phyloP scores from a whole-genome alignment of 768 basidiomycete species.

The Dacryopinax spathularia region DNA sequence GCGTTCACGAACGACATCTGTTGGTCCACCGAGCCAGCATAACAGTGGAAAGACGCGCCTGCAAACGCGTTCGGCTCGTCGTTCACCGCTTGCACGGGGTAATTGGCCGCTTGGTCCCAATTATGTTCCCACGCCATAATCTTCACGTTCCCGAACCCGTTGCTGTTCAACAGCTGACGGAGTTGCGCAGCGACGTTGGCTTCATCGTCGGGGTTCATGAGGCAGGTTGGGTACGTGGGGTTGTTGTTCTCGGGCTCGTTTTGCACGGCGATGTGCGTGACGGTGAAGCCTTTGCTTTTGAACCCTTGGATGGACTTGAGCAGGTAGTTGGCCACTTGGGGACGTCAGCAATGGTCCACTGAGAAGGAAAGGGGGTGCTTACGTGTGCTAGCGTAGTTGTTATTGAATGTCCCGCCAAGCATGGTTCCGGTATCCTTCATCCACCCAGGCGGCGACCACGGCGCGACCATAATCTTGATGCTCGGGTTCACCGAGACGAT shows the following conservation, averaged over 20 bases:
- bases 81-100: slow-evolving; percentile 40
- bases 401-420: slow-evolving; percentile 48
- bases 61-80: slow-evolving; percentile 16
- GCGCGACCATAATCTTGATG: slow-evolving; percentile 43
- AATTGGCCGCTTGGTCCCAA: slow-evolving; percentile 50
- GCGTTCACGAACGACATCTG: slow-evolving; percentile 43
- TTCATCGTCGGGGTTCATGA: slow-evolving; percentile 39
- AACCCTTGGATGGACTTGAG: slow-evolving; percentile 60
- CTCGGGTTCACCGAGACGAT: slow-evolving; percentile 43
- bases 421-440: slow-evolving; percentile 57
- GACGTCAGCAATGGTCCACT: neutral
- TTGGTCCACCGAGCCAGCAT: slow-evolving; percentile 38
- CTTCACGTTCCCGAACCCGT: slow-evolving; percentile 46
- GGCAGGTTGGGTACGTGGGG: slow-evolving; percentile 53
- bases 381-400: slow-evolving; percentile 38
- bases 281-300: slow-evolving; percentile 39
- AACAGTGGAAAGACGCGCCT: slow-evolving; percentile 63
- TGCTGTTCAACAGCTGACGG: slow-evolving; percentile 44
- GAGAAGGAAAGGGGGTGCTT: slow-evolving; percentile 13
- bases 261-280: neutral
- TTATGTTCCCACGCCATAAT: slow-evolving; percentile 63
- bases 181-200: slow-evolving; percentile 44
- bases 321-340: slow-evolving; percentile 53
- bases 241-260: slow-evolving; percentile 29
- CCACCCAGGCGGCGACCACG: slow-evolving; percentile 78